Base-by-base conservation (phyloP, 108 stramenopile species). In the Skeletonema grethae region DNA sequence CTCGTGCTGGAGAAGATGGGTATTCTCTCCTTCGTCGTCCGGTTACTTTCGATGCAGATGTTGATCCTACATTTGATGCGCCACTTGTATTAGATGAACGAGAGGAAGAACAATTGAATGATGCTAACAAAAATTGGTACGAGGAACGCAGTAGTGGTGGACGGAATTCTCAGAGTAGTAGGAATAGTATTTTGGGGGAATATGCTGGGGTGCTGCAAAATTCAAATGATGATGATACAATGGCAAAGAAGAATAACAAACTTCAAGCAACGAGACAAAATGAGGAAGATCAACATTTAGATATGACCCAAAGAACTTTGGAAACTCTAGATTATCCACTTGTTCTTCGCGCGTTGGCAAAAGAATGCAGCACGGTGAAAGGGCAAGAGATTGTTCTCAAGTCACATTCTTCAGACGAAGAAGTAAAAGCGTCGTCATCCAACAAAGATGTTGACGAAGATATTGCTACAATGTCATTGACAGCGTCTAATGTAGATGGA, bases 301-400 rank as follows among this genome's bases (percentile, higher is more conserved):
- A 94, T 72, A 71, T 94, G 36, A 81, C 79, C 56, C 80, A 82
- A 38, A 82, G 93, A 4, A 88, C 87, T 20, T 48, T 87, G 9
- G 90, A 91, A 24, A 88, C 90, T 2, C 57, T 94, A 45, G 93
- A 94, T 56, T 91, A 88, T 80, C 87, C 84, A 24, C 55, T 70
- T 4, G 77, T 94, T 3, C 38, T 94, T 3, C 31, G 76, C 12
- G 87, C 89, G 1, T 67, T 91, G 63, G 67, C 67, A 20, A 34
- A 83, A 4, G 83, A 86, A 64, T 91, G 90, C 66, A 63, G 43
- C 15, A 91, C 88, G 5, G 58, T 73, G 5, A 86, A 79, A 11
- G 92, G 82, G 5, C 66, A 65, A 61, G 41, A 67, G 34, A 75
- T 88, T 24, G 84, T 89, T 13, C 29, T 61, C 57, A 22, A 32